phyloP scores from a whole-genome alignment of 2,329 filamentous ascomycete genomes.

The Westerdykella aurantiaca region DNA sequence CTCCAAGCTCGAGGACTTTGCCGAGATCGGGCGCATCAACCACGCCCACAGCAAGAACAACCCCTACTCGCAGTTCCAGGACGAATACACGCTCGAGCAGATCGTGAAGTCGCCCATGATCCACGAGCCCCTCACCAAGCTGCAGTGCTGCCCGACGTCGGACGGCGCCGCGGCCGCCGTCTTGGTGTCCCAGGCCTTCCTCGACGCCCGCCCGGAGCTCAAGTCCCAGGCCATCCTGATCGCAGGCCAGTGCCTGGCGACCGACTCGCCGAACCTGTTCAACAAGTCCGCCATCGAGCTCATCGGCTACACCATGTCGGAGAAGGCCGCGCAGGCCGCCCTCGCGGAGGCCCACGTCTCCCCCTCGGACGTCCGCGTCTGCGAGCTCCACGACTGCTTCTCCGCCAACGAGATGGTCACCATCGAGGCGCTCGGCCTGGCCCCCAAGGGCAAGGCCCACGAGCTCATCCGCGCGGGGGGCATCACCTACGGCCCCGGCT shows the following conservation, averaged over 20 bases:
- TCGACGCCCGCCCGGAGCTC: constrained; percentile 77
- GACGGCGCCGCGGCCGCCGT: constrained; percentile 87
- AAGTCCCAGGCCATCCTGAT: constrained; percentile 78
- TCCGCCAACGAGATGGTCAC: constrained; percentile 89
- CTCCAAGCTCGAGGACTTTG: constrained; percentile 79
- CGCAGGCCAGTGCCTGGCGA: constrained; percentile 81
- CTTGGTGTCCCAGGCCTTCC: constrained; percentile 81
- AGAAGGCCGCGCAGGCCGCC: constrained; percentile 63
- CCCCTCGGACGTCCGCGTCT: constrained; percentile 68
- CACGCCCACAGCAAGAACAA: constrained; percentile 87
- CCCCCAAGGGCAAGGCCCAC: constrained; percentile 75
- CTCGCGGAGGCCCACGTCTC: constrained; percentile 64
- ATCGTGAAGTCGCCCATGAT: constrained; percentile 71
- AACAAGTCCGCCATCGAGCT: constrained; percentile 77
- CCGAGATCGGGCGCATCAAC: constrained; percentile 88
- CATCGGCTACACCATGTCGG: constrained; percentile 81
- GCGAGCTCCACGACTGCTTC: constrained; percentile 96
- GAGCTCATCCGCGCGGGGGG: constrained; percentile 81
- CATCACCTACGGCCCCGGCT: constrained; percentile 75
- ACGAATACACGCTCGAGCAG: constrained; percentile 84
- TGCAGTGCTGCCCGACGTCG: constrained; percentile 97
- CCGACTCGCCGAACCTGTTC: constrained; percentile 75
- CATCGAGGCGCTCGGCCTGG: constrained; percentile 77
- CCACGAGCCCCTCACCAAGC: constrained; percentile 82
- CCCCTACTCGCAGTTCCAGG: constrained; percentile 95